A percentile compares a stretch with the other conserved stretches of the same genome.
Evolutionary conservation across 192 early-diverging fungal species (phyloP).

Genomic region (Podila epigama): DNA sequence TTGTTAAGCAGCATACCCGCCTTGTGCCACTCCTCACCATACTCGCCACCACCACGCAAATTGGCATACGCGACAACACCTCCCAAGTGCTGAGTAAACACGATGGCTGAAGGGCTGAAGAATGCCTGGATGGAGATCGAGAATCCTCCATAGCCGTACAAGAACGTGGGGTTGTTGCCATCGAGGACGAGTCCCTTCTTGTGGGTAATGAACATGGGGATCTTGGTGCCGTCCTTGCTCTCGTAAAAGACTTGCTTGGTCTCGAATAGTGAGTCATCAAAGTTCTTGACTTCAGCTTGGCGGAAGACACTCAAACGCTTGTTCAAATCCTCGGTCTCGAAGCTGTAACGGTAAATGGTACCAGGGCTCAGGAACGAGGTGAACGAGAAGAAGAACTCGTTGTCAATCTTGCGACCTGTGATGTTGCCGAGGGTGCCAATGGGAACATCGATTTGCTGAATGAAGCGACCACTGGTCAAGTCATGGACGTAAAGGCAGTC

Average conservation of each 20-base stretch:
- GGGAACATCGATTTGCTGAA: slow-evolving; percentile 53
- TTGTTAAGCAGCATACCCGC: slow-evolving; percentile 66
- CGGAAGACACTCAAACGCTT: slow-evolving; percentile 50
- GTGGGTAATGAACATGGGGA: slow-evolving; percentile 74
- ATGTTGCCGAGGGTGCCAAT: slow-evolving; percentile 58
- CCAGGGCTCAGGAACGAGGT: slow-evolving; percentile 66
- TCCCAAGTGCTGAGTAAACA: slow-evolving; percentile 62
- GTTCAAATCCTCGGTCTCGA: slow-evolving; percentile 29
- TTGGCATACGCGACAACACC: slow-evolving; percentile 70
- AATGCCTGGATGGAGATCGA: slow-evolving; percentile 57
- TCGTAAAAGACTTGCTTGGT: slow-evolving; percentile 72
- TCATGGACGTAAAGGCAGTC: slow-evolving; percentile 54
- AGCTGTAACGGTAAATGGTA: slow-evolving; percentile 65
- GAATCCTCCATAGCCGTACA: slow-evolving; percentile 81
- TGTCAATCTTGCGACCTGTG: slow-evolving; percentile 47
- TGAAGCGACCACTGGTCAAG: slow-evolving; percentile 49
- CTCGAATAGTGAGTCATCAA: slow-evolving; percentile 58
- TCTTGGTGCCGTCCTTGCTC: slow-evolving; percentile 69
- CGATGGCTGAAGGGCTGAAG: slow-evolving; percentile 42
- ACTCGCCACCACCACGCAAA: slow-evolving; percentile 77
- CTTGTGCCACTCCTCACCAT: slow-evolving; percentile 61
- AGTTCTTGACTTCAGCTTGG: slow-evolving; percentile 56
- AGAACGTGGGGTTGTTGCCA: slow-evolving; percentile 61
- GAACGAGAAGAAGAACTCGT: slow-evolving; percentile 64
- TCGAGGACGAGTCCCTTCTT: slow-evolving; percentile 60